These are phyloP conservation scores for Euphorbia peplus DNA, from an alignment of 345 rosid genomes.

Conservation along the genomic window DNA sequence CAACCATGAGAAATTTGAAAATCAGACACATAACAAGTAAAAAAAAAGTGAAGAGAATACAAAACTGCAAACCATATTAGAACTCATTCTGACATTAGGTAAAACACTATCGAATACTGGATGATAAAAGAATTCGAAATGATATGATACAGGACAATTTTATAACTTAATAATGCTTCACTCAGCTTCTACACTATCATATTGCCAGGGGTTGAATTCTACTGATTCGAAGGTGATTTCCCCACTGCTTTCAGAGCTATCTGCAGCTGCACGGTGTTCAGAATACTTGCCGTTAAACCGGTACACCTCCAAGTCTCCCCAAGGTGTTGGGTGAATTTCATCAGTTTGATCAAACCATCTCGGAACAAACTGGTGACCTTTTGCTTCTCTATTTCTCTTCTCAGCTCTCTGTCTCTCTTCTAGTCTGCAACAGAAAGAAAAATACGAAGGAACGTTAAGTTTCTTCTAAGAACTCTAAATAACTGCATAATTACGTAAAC, in stretches of 20 bases:
- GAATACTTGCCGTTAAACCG: conserved; percentile 66
- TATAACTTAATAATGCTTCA: conserved; percentile 23
- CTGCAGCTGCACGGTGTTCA: conserved; percentile 48
- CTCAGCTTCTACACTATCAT: conserved; percentile 39
- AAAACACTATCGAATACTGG: conserved; percentile 10
- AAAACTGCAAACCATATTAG: conserved; percentile 1
- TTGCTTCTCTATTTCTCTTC: conserved; percentile 62
- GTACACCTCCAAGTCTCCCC: conserved; percentile 85
- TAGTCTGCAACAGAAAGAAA: conserved; percentile 26
- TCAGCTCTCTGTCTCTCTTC: conserved; percentile 86
- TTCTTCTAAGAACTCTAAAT: background rate
- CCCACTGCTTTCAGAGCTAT: conserved; percentile 36
- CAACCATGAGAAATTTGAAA: background rate
- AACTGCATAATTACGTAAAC: background rate
- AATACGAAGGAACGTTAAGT: no score
- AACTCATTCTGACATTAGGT: background rate
- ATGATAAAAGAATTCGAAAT: conserved; percentile 7
- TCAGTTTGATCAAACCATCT: conserved; percentile 66
- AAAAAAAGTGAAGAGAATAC: background rate
- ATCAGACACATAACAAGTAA: background rate
- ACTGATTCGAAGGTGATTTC: conserved; percentile 37
- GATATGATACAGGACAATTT: conserved; percentile 22
- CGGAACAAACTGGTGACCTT: conserved; percentile 52
- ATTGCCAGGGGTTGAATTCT: conserved; percentile 77
- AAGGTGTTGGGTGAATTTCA: conserved; percentile 69